phyloP scores from a whole-genome alignment of 2,329 filamentous ascomycete species.

The Cryphonectria naterciae region DNA sequence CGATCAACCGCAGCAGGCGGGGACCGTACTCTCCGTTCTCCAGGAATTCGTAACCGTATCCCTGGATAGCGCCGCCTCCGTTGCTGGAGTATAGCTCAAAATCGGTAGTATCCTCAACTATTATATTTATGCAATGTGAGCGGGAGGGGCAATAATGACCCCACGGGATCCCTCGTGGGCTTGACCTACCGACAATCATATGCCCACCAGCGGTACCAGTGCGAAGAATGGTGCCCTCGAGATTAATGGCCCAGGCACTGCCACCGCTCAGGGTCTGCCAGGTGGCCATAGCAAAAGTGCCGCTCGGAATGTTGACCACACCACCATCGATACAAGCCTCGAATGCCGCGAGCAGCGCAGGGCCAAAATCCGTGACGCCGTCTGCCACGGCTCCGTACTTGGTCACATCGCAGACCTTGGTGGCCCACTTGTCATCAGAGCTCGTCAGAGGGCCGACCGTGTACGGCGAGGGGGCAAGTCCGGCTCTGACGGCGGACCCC shows the following conservation, averaged over 20 bases:
- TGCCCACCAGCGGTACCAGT: conserved; percentile 31
- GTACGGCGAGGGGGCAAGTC: conserved; percentile 43
- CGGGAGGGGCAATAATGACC: neutral
- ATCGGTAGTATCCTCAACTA: conserved; percentile 38
- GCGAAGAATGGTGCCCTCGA: conserved; percentile 42
- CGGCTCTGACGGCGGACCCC: conserved; percentile 25
- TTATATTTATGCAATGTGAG: neutral
- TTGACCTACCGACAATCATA: conserved; percentile 27
- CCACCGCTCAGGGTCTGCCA: conserved; percentile 28
- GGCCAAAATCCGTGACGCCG: conserved; percentile 54
- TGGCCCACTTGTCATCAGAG: conserved; percentile 45
- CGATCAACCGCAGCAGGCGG: conserved; percentile 48
- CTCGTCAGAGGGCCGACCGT: conserved; percentile 50
- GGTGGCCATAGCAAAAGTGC: conserved; percentile 30
- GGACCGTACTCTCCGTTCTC: conserved; percentile 41
- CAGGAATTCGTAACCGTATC: conserved; percentile 52
- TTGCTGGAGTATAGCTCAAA: conserved; percentile 50
- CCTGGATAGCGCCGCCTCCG: conserved; percentile 52
- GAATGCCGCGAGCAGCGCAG: conserved; percentile 52
- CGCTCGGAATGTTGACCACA: conserved; percentile 29
- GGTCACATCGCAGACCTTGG: conserved; percentile 54
- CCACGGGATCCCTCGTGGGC: too few relatives aligned
- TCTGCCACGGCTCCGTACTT: conserved; percentile 56
- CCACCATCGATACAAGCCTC: conserved; percentile 55
- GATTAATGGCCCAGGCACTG: conserved; percentile 37